Evolutionary conservation across 805 yeast genomes (phyloP).

Genomic region (Candida parachauliodes): DNA sequence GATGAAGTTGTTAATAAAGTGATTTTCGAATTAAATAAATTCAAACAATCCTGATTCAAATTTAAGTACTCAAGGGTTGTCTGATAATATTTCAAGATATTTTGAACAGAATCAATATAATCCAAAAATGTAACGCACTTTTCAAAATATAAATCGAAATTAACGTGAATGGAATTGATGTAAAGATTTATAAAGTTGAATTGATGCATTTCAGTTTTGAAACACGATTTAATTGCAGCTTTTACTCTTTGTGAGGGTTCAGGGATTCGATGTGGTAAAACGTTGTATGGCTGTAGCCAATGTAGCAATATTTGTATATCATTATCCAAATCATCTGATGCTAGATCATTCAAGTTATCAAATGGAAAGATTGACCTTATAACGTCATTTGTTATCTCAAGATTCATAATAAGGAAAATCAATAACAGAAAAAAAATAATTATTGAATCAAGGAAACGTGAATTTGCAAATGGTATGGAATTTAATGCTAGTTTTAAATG

Average conservation of each 20-base stretch:
- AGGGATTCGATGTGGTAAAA: neutral
- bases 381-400: slow-evolving; percentile 10
- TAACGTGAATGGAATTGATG: slow-evolving; percentile 26
- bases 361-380: slow-evolving; percentile 14
- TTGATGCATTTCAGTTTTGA: slow-evolving; percentile 31
- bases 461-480: neutral
- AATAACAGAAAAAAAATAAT: neutral
- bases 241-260: slow-evolving; percentile 32
- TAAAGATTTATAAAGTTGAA: slow-evolving; percentile 30
- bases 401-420: neutral
- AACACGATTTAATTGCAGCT: slow-evolving; percentile 34
- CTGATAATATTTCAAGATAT: slow-evolving; percentile 18
- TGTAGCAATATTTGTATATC: slow-evolving; percentile 30
- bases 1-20: slow-evolving; percentile 21
- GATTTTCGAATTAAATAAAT: slow-evolving; percentile 25
- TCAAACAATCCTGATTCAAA: slow-evolving; percentile 16
- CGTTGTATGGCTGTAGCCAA: slow-evolving; percentile 28
- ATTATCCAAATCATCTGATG: slow-evolving; percentile 27
- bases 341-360: slow-evolving; percentile 14
- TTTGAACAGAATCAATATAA: slow-evolving; percentile 15
- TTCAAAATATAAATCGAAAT: slow-evolving; percentile 13
- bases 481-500: no score
- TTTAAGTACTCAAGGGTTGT: slow-evolving; percentile 21
- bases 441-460: neutral
- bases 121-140: slow-evolving; percentile 6